These are phyloP conservation scores for Rutstroemia sydowiana DNA, from an alignment of 2,329 filamentous ascomycete species.

Conservation along the genomic window DNA sequence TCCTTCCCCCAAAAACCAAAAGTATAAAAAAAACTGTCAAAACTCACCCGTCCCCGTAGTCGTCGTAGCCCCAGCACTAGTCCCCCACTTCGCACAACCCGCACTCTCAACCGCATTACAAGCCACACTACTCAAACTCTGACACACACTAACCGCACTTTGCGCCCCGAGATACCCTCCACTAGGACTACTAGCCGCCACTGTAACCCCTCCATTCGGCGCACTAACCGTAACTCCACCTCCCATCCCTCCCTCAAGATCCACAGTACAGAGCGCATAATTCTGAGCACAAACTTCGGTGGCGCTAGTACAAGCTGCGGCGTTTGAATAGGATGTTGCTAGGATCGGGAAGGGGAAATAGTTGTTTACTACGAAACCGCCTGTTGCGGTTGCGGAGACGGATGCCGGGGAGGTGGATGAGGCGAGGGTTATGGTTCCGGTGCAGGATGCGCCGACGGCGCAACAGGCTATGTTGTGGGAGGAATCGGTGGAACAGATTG, in stretches of 20 bases:
- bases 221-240: constrained; percentile 51
- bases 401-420: constrained; percentile 10
- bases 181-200: constrained; percentile 32
- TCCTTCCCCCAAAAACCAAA: too few species aligned
- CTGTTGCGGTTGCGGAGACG: constrained; percentile 24
- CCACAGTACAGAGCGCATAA: constrained; percentile 45
- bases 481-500: constrained; percentile 26
- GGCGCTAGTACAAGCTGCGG: constrained; percentile 45
- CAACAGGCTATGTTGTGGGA: constrained; percentile 29
- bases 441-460: constrained; percentile 28
- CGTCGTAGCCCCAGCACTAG: constrained; percentile 8
- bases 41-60: constrained; percentile 1
- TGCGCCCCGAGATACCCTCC: constrained; percentile 34
- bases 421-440: constrained; percentile 22
- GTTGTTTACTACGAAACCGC: constrained; percentile 47
- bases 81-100: constrained; percentile 26
- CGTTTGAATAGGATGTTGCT: constrained; percentile 42
- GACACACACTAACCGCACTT: constrained; percentile 47
- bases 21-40: not conserved
- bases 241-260: constrained; percentile 36
- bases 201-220: constrained; percentile 45
- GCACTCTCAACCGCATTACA: constrained; percentile 34
- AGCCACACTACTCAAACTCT: constrained; percentile 45
- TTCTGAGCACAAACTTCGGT: constrained; percentile 45
- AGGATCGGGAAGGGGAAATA: constrained; percentile 56